Evolutionary conservation across 768 basidiomycete species (phyloP).

Genomic region (Collybia sordida): DNA sequence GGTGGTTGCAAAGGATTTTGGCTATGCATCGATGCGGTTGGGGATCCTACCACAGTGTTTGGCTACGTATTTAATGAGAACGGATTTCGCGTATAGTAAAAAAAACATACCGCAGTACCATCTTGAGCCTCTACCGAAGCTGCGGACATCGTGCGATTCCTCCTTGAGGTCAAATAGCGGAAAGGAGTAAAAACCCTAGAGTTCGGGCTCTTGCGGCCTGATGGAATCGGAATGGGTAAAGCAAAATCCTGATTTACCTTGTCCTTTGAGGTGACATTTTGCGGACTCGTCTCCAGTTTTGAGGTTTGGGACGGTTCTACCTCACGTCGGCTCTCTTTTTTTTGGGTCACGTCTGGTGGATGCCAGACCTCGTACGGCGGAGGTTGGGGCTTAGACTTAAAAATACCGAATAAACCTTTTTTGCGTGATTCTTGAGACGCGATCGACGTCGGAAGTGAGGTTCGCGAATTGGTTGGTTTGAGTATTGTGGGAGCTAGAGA

Average conservation of each 20-base stretch:
- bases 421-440: conserved; percentile 37
- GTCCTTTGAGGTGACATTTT: conserved; percentile 6
- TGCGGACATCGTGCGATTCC: conserved; percentile 67
- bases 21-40: conserved; percentile 68
- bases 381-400: conserved; percentile 22
- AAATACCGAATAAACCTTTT: conserved; percentile 38
- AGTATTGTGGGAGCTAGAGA: conserved; percentile 55
- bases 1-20: conserved; percentile 53
- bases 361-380: conserved; percentile 1
- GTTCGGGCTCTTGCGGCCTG: conserved; percentile 38
- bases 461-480: conserved; percentile 39
- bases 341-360: conserved; percentile 16
- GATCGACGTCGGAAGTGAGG: conserved; percentile 36
- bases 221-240: conserved; percentile 15
- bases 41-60: conserved; percentile 75
- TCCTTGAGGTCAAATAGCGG: conserved; percentile 55
- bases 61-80: conserved; percentile 36
- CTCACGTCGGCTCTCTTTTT: conserved; percentile 11
- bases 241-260: conserved; percentile 4
- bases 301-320: neutral
- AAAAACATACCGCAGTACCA: conserved; percentile 69
- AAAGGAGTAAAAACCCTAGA: conserved; percentile 61
- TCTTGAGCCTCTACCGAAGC: conserved; percentile 78
- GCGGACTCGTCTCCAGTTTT: neutral
- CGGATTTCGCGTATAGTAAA: conserved; percentile 4